Percentiles rank a stretch among this genome's conserved stretches.
Evolutionary conservation across 139 green algal species (phyloP).

Genomic region (Coelastrella sp.): DNA sequence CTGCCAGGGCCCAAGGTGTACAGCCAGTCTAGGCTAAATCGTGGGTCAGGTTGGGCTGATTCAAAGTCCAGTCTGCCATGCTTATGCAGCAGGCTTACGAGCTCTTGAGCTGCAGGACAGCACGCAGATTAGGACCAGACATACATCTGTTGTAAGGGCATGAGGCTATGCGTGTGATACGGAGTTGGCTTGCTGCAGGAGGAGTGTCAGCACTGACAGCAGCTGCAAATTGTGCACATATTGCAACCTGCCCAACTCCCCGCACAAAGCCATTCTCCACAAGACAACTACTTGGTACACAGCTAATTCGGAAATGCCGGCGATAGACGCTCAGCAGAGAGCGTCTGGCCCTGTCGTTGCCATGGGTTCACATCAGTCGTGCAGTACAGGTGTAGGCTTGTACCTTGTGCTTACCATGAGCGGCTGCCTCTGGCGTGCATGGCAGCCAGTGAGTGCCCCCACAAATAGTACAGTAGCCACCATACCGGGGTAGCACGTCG

Average conservation of each 20-base stretch:
- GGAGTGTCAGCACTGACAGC: too few species aligned
- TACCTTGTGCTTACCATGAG: neutral
- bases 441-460: constrained; percentile 21
- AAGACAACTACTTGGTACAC: too few species aligned
- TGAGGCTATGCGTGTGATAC: neutral
- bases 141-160: neutral
- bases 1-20: constrained; percentile 60
- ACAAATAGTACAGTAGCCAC: constrained; percentile 29
- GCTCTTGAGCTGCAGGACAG: neutral
- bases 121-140: neutral
- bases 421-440: neutral
- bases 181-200: neutral
- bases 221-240: too few species aligned
- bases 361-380: neutral
- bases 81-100: neutral
- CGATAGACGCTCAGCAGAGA: too few species aligned
- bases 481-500: neutral
- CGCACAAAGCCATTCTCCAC: too few species aligned
- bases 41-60: neutral
- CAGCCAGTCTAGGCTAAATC: constrained; percentile 27
- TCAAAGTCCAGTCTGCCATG: constrained; percentile 51
- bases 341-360: neutral
- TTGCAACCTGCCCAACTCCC: too few species aligned
- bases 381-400: neutral
- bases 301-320: too few species aligned